Evolutionary conservation across 2,329 filamentous ascomycete species (phyloP).

Genomic region (Neurospora crassa): DNA sequence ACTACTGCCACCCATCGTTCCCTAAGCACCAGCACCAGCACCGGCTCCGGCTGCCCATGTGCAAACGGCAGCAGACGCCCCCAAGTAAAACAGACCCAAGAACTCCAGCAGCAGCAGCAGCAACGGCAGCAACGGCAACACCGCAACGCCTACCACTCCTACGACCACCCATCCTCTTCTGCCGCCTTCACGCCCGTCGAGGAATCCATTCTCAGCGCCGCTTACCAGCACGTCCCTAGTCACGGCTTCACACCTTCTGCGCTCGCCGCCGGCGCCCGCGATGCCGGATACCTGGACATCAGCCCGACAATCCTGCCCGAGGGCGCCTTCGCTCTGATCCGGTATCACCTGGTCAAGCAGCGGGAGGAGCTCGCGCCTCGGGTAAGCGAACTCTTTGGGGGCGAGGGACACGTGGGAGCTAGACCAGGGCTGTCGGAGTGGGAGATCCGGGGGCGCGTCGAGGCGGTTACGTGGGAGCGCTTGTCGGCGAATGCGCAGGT

Average conservation of each 20-base stretch:
- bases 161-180: slow-evolving; percentile 53
- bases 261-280: slow-evolving; percentile 67
- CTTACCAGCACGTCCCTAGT: slow-evolving; percentile 65
- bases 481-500: slow-evolving; percentile 65
- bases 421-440: slow-evolving; percentile 24
- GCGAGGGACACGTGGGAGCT: slow-evolving; percentile 16
- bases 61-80: background rate
- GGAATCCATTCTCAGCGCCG: slow-evolving; percentile 68
- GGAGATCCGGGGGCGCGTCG: slow-evolving; percentile 44
- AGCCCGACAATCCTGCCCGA: slow-evolving; percentile 73
- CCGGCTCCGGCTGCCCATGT: background rate
- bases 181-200: slow-evolving; percentile 59
- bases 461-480: slow-evolving; percentile 64
- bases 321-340: slow-evolving; percentile 68
- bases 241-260: slow-evolving; percentile 73
- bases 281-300: slow-evolving; percentile 79
- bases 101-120: background rate
- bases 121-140: background rate
- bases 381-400: slow-evolving; percentile 29
- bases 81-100: background rate
- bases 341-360: slow-evolving; percentile 63
- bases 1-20: background rate
- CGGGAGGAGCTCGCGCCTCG: slow-evolving; percentile 46
- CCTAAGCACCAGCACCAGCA: background rate
- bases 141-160: slow-evolving; percentile 56